phyloP scores from a whole-genome alignment of 1,139 yeast species.

The Geotrichum restrictum region DNA sequence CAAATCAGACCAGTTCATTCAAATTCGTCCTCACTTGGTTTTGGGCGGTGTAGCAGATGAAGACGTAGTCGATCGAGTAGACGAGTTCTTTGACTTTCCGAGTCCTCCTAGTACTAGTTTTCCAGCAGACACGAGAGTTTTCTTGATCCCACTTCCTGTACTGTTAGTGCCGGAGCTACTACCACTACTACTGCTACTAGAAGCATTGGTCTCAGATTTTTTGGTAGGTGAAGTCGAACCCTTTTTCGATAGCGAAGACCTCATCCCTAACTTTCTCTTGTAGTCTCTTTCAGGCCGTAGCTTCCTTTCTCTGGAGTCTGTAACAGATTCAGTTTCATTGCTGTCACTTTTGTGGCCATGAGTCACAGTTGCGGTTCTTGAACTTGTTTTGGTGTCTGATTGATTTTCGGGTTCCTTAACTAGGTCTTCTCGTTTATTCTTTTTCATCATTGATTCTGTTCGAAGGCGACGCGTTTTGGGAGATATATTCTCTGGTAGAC shows the following conservation, averaged over 20 bases:
- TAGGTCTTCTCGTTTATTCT: neutral
- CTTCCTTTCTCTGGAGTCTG: neutral
- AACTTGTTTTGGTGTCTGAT: neutral
- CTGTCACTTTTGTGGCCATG: neutral
- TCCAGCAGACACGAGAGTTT: conserved; percentile 1
- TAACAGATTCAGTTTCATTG: neutral
- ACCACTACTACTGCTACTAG: neutral
- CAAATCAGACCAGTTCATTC: too few relatives aligned
- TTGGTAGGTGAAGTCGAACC: neutral
- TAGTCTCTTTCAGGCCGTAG: neutral
- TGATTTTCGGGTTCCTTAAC: neutral
- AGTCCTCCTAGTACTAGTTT: conserved; percentile 6
- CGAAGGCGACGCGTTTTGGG: conserved; percentile 1
- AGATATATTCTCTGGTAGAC: neutral
- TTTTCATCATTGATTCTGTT: neutral
- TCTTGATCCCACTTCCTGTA: neutral
- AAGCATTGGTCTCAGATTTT: neutral
- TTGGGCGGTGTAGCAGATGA: neutral
- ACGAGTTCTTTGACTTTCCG: neutral
- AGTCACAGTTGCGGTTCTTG: neutral
- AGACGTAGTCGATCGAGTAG: neutral
- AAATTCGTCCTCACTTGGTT: neutral
- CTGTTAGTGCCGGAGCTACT: too few relatives aligned
- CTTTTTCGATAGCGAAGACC: neutral
- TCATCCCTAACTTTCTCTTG: too few relatives aligned